A percentile compares a stretch with the other conserved stretches of the same genome.
phyloP scores from a whole-genome alignment of 768 basidiomycete species.

The Sistotremastrum suecicum region DNA sequence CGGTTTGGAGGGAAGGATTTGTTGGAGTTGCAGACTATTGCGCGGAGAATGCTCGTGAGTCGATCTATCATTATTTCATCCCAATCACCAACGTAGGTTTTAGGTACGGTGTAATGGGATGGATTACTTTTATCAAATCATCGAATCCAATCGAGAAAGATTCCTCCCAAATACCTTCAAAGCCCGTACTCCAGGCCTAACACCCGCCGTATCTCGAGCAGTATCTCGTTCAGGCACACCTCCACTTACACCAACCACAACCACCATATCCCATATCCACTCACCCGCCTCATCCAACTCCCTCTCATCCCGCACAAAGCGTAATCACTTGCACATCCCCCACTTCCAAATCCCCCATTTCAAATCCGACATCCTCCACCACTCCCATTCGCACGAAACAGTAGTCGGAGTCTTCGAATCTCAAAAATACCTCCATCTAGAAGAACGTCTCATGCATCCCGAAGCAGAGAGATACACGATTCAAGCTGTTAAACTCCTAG shows the following conservation, averaged over 20 bases:
- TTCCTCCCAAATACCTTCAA: slow-evolving; percentile 19
- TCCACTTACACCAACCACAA: too few relatives aligned
- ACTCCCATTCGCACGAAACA: slow-evolving; percentile 22
- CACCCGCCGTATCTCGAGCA: too few relatives aligned
- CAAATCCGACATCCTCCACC: background rate
- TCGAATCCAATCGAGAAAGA: slow-evolving; percentile 44
- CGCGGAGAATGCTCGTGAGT: slow-evolving; percentile 19
- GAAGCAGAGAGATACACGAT: slow-evolving; percentile 27
- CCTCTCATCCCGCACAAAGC: too few relatives aligned
- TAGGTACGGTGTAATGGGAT: slow-evolving; percentile 43
- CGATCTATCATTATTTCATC: background rate
- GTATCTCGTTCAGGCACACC: too few relatives aligned
- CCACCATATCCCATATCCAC: too few relatives aligned
- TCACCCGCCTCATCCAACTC: too few relatives aligned
- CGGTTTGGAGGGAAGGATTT: slow-evolving; percentile 50
- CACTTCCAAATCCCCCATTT: background rate
- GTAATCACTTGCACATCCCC: background rate
- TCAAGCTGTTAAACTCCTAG: slow-evolving; percentile 29
- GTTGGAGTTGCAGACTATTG: slow-evolving; percentile 30
- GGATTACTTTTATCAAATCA: slow-evolving; percentile 43
- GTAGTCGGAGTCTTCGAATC: slow-evolving; percentile 65
- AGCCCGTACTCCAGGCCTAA: too few relatives aligned
- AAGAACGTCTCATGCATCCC: slow-evolving; percentile 38
- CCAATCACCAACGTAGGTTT: slow-evolving; percentile 21
- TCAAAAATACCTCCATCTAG: slow-evolving; percentile 54